phyloP scores from a whole-genome alignment of 208 protist species.

The Crithidia fasciculata region DNA sequence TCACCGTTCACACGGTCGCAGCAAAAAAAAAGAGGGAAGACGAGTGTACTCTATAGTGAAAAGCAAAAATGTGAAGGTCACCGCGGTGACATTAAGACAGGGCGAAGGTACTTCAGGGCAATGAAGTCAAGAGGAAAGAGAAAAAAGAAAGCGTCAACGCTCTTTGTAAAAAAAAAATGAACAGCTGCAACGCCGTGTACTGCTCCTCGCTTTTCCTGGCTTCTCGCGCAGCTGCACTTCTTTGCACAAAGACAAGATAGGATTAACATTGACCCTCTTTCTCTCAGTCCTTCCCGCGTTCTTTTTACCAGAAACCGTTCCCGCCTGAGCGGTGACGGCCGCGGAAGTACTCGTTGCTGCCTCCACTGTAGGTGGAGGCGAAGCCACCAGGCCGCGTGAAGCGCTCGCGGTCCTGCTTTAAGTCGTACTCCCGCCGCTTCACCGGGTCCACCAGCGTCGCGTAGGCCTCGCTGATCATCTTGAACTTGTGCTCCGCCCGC shows the following conservation, averaged over 20 bases:
- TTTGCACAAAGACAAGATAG: no score
- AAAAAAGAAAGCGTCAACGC: constrained; percentile 7
- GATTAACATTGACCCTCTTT: background rate
- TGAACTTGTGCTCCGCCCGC: constrained; percentile 89
- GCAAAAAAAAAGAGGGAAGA: background rate
- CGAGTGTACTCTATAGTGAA: constrained; percentile 6
- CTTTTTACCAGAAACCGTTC: constrained; percentile 65
- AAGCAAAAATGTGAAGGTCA: background rate
- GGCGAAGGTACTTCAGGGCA: background rate
- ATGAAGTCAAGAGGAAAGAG: background rate
- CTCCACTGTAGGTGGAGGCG: constrained; percentile 47
- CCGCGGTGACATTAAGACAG: no score
- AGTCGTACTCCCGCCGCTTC: constrained; percentile 87
- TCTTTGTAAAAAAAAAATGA: no score
- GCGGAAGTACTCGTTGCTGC: constrained; percentile 56
- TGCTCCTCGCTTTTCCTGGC: no score
- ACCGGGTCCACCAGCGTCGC: constrained; percentile 72
- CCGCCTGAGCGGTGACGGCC: constrained; percentile 54
- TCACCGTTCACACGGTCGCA: background rate
- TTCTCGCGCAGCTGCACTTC: no score
- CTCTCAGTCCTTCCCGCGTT: background rate
- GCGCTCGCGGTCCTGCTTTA: constrained; percentile 67
- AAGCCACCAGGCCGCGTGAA: constrained; percentile 51
- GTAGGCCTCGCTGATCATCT: constrained; percentile 89
- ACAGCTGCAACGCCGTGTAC: no score